Evolutionary conservation across 768 basidiomycete genomes (phyloP), one percentile per base, ranked within the genome.

Genomic region (Sporobolomyces phaffii): DNA sequence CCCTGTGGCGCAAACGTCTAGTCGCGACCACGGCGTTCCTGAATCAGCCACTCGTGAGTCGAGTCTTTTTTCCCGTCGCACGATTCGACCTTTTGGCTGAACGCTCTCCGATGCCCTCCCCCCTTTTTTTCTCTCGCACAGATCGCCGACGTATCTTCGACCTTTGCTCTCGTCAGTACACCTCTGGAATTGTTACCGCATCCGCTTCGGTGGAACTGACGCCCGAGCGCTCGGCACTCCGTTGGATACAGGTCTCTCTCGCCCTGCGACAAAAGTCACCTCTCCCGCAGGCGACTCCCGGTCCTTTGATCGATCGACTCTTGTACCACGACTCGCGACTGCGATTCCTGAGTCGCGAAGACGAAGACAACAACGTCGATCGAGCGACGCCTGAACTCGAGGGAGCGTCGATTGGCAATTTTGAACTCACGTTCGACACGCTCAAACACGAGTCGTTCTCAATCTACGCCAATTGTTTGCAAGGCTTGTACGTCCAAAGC

Each of bases 41-140:
- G 44, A 83, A 85, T 71, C 84, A 80, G 82, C 70, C 83, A 84
- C 68, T 83, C 82, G 64, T 45, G 24, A 15, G 52, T 40, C 24
- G 10, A 7, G 14, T 1, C 80, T 79, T 34, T 5, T 43, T 6
- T n/a, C 6, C 8, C 10, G 29, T 31, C 13, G 17, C 36, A 24
- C 20, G 17, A 11, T 18, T 5, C 13, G 14, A 11, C 7, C 7
- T 45, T 1, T 40, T 14, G 17, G 14, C 29, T 43, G 18, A 40
- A n/a, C n/a, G n/a, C n/a, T n/a, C n/a, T n/a, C n/a, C n/a, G n/a
- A n/a, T n/a, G n/a, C n/a, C n/a, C n/a, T n/a, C n/a, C n/a, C n/a
- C n/a, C 50, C 24, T 40, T 29, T 9, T 3, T 33, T 22, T 24
- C 49, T 11, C 54, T 13, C 22, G 3, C 22, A 34, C 65, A 81